Conservation (phyloP, 2,329 filamentous ascomycete genomes). For the Calonectria henricotiae region DNA sequence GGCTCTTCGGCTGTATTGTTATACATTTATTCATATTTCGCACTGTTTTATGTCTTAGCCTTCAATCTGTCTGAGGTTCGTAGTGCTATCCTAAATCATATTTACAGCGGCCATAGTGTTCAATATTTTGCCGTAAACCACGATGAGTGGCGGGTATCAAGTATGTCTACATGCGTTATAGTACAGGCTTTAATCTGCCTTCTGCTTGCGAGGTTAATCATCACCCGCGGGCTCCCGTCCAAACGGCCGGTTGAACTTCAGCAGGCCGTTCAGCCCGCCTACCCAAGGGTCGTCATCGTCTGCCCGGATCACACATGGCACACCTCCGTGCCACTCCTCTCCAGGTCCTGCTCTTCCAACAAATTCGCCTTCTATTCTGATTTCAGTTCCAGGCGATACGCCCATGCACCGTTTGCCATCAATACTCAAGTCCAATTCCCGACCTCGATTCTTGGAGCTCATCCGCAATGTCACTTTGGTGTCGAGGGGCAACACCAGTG, state of each 20-base stretch:
- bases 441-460: constrained; percentile 84
- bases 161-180: constrained; percentile 20
- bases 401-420: constrained; percentile 81
- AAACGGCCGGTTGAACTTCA: constrained; percentile 99
- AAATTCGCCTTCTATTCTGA: constrained; percentile 89
- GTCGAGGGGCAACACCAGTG: constrained; percentile 89
- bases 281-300: constrained; percentile 95
- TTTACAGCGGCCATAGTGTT: background rate
- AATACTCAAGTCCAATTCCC: constrained; percentile 85
- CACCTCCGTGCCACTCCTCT: constrained; percentile 80
- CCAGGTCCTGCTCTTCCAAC: constrained; percentile 68
- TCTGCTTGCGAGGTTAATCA: constrained; percentile 50
- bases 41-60: background rate
- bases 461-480: constrained; percentile 87
- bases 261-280: constrained; percentile 89
- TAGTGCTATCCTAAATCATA: too few species aligned
- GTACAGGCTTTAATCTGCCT: background rate
- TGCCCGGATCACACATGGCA: constrained; percentile 89
- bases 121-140: constrained; percentile 1
- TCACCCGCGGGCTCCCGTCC: constrained; percentile 66
- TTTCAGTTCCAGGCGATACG: constrained; percentile 84
- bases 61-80: background rate
- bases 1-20: background rate
- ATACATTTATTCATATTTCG: background rate
- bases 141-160: constrained; percentile 29